These are phyloP conservation scores for Suhomyces atakaporum DNA, from an alignment of 1,139 yeast species.

Conservation along the genomic window DNA sequence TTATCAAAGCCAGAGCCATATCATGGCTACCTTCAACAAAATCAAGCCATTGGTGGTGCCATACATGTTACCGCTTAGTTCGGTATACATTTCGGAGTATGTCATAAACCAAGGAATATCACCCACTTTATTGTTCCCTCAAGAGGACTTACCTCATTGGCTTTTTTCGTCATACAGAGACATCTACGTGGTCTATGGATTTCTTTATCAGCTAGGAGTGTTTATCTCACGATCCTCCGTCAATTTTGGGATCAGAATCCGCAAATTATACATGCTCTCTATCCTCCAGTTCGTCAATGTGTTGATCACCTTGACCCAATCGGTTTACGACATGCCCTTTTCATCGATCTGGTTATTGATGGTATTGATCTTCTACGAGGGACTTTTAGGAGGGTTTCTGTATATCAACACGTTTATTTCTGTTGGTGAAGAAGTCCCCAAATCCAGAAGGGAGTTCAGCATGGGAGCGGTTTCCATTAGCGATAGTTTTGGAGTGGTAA, in stretches of 20 bases:
- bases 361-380: conserved; percentile 76
- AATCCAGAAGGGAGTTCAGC: conserved; percentile 72
- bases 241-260: conserved; percentile 58
- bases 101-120: conserved; percentile 88
- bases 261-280: conserved; percentile 61
- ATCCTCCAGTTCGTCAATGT: conserved; percentile 70
- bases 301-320: conserved; percentile 59
- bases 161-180: conserved; percentile 70
- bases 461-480: conserved; percentile 94
- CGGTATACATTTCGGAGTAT: conserved; percentile 87
- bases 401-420: conserved; percentile 86
- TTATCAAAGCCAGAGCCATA: conserved; percentile 28
- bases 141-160: conserved; percentile 62
- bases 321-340: conserved; percentile 62
- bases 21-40: conserved; percentile 38
- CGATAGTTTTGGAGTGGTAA: conserved; percentile 83
- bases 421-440: conserved; percentile 64
- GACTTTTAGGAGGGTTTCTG: conserved; percentile 83
- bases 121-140: conserved; percentile 80
- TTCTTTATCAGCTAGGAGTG: conserved; percentile 89
- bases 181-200: conserved; percentile 91
- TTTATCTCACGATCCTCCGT: conserved; percentile 87
- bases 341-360: conserved; percentile 58
- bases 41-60: conserved; percentile 60
- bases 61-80: conserved; percentile 77